A percentile compares a stretch with the other conserved stretches of the same genome.
Conservation (phyloP, 2,329 filamentous ascomycete species). For the Neofusicoccum cordaticola region DNA sequence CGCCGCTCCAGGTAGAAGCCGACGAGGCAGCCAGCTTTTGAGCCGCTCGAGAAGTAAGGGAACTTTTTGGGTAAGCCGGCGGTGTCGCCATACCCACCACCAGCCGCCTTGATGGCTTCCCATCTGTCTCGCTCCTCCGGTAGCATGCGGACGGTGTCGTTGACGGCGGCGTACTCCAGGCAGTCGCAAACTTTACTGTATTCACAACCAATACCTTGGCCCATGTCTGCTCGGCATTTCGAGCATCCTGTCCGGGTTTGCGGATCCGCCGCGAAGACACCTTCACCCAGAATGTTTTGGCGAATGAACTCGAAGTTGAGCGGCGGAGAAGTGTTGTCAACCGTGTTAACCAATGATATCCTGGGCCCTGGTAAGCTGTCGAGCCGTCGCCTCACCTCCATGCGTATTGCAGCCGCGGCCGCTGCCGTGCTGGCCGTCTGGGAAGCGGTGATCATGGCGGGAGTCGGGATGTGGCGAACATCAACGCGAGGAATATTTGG, state of each 20-base stretch:
- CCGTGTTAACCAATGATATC: constrained; percentile 63
- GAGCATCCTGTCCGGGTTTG: constrained; percentile 65
- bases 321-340: constrained; percentile 56
- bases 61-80: constrained; percentile 51
- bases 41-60: constrained; percentile 54
- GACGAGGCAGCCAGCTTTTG: constrained; percentile 31
- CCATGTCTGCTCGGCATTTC: constrained; percentile 58
- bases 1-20: constrained; percentile 44
- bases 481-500: constrained; percentile 28
- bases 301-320: constrained; percentile 68
- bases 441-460: constrained; percentile 35
- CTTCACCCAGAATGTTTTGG: constrained; percentile 56
- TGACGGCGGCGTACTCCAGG: constrained; percentile 59
- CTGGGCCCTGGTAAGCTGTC: constrained; percentile 29
- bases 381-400: constrained; percentile 35
- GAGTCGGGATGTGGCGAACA: constrained; percentile 32
- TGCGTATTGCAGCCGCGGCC: constrained; percentile 37
- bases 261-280: constrained; percentile 57
- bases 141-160: constrained; percentile 29
- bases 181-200: constrained; percentile 64
- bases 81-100: constrained; percentile 25
- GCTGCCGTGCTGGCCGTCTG: constrained; percentile 25
- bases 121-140: constrained; percentile 9
- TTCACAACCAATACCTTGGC: constrained; percentile 57
- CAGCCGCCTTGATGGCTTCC: constrained; percentile 22